Percentiles rank a stretch among this genome's conserved stretches.
Evolutionary conservation across 805 yeast genomes (phyloP).

Genomic region (Ogataea nitratoaversa): DNA sequence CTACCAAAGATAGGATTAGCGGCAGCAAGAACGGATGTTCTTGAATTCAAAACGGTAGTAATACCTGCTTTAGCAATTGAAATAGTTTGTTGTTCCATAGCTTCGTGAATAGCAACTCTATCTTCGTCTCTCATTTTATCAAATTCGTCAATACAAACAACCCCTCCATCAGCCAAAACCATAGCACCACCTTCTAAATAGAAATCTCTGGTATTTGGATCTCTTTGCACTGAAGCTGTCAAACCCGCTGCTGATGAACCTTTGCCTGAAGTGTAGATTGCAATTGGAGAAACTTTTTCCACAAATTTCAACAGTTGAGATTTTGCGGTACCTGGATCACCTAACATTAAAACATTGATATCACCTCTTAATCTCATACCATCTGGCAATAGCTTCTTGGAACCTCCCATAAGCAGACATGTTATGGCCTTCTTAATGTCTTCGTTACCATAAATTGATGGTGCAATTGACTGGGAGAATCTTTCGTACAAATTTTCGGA

Average conservation of each 20-base stretch:
- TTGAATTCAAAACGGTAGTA: constrained; percentile 90
- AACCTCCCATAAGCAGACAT: constrained; percentile 90
- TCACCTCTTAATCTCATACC: constrained; percentile 97
- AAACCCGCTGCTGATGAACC: constrained; percentile 99
- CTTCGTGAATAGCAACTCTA: constrained; percentile 98
- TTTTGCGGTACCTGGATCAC: constrained; percentile 99
- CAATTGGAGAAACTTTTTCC: constrained; percentile 89
- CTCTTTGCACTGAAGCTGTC: constrained; percentile 96
- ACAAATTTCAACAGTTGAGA: constrained; percentile 94
- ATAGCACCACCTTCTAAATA: constrained; percentile 99
- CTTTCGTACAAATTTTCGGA: constrained; percentile 80
- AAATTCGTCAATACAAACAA: constrained; percentile 97
- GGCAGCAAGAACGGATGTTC: constrained; percentile 96
- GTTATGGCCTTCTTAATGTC: constrained; percentile 94
- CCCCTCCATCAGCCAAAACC: constrained; percentile 99
- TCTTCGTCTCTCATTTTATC: constrained; percentile 99
- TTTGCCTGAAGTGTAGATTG: constrained; percentile 96
- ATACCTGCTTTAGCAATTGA: constrained; percentile 99
- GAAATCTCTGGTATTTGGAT: constrained; percentile 81
- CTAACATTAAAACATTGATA: constrained; percentile 84
- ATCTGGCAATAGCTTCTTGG: constrained; percentile 87
- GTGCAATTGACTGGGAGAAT: constrained; percentile 89
- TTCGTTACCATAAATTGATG: constrained; percentile 89
- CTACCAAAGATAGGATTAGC: constrained; percentile 97
- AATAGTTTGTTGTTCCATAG: constrained; percentile 99